phyloP scores from a whole-genome alignment of 2,329 filamentous ascomycete genomes.

The Graphiopsis chlorocephala region DNA sequence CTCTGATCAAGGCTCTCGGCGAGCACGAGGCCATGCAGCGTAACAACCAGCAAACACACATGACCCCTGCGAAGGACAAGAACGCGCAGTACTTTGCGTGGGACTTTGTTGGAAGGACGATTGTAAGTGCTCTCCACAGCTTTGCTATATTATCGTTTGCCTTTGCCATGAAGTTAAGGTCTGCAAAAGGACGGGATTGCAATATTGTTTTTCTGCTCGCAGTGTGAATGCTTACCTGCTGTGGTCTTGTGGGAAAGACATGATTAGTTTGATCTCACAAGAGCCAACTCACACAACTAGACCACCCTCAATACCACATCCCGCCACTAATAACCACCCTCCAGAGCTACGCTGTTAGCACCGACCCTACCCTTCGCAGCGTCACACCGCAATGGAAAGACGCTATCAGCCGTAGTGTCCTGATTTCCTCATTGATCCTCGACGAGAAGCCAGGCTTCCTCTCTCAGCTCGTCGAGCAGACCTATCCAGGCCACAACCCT shows the following conservation, averaged over 20 bases:
- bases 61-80: constrained; percentile 35
- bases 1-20: constrained; percentile 30
- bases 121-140: constrained; percentile 3
- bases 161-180: background rate
- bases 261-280: no score
- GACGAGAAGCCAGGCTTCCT: constrained; percentile 26
- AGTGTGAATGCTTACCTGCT: no score
- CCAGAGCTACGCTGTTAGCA: constrained; percentile 1
- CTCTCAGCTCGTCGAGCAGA: constrained; percentile 25
- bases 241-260: no score
- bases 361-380: background rate
- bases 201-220: no score
- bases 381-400: constrained; percentile 16
- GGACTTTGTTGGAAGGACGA: constrained; percentile 34
- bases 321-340: background rate
- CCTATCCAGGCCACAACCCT: constrained; percentile 23
- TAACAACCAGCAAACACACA: constrained; percentile 36
- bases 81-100: constrained; percentile 39
- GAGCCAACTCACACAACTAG: no score
- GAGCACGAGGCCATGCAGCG: constrained; percentile 34
- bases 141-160: no score
- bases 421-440: constrained; percentile 20
- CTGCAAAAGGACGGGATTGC: no score
- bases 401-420: constrained; percentile 13
- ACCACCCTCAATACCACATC: no score